phyloP scores from a whole-genome alignment of 2,329 filamentous ascomycete species.

The Aureobasidium subglaciale region DNA sequence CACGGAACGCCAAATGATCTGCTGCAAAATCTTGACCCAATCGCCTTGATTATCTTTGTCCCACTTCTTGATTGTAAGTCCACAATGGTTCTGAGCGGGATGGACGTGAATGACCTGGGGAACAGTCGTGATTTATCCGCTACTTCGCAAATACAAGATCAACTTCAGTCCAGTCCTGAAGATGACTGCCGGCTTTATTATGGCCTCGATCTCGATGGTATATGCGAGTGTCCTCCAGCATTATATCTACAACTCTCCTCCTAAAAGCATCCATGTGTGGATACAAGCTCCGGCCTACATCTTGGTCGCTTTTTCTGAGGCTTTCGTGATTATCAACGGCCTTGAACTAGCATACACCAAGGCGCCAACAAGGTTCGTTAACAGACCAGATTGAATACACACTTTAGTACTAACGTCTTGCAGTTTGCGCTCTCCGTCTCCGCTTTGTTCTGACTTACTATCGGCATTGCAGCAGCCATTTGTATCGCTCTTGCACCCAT shows the following conservation, averaged over 20 bases:
- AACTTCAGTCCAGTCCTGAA: conserved; percentile 43
- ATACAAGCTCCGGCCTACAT: conserved; percentile 33
- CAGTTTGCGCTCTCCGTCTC: conserved; percentile 30
- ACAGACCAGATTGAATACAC: neutral
- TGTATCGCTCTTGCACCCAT: conserved; percentile 55
- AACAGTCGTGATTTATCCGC: conserved; percentile 35
- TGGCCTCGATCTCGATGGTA: conserved; percentile 42
- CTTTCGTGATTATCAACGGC: conserved; percentile 37
- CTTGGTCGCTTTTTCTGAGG: conserved; percentile 33
- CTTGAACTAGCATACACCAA: conserved; percentile 41
- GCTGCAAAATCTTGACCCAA: conserved; percentile 39
- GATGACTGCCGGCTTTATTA: conserved; percentile 40
- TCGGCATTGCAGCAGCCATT: conserved; percentile 52
- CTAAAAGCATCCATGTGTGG: conserved; percentile 40
- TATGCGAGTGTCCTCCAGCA: conserved; percentile 36
- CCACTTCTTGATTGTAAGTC: conserved; percentile 30
- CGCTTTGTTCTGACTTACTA: conserved; percentile 52
- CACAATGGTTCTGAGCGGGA: no score
- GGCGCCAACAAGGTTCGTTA: conserved; percentile 28
- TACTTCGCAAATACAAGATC: conserved; percentile 33
- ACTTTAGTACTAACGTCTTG: neutral
- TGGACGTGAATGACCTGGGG: neutral
- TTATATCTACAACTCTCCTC: conserved; percentile 39
- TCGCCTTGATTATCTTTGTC: conserved; percentile 38
- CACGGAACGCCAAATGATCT: conserved; percentile 40